Evolutionary conservation across 2,329 filamentous ascomycete genomes (phyloP).

Genomic region (Penicillium sp.): DNA sequence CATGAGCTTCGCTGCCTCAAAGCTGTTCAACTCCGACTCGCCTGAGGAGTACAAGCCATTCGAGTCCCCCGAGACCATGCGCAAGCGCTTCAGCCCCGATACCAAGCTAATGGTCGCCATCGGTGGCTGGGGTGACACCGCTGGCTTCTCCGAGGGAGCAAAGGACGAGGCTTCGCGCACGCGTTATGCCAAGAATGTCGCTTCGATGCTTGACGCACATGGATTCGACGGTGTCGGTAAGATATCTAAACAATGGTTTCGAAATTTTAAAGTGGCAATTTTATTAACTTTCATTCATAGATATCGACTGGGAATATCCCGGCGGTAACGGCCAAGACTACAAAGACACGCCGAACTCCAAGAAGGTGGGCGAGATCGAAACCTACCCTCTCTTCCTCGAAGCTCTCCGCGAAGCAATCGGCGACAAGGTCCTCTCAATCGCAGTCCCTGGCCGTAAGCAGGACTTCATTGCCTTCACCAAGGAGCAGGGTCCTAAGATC

Average conservation of each 20-base stretch:
- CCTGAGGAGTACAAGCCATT: slow-evolving; percentile 54
- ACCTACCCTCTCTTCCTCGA: slow-evolving; percentile 62
- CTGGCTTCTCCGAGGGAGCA: slow-evolving; percentile 61
- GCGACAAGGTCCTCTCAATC: slow-evolving; percentile 63
- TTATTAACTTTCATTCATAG: slow-evolving; percentile 36
- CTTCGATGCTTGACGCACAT: slow-evolving; percentile 59
- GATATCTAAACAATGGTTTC: slow-evolving; percentile 15
- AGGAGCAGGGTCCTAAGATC: slow-evolving; percentile 58
- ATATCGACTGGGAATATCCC: slow-evolving; percentile 67
- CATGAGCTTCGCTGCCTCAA: slow-evolving; percentile 55
- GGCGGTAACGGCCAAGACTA: slow-evolving; percentile 69
- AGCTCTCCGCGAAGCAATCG: slow-evolving; percentile 59
- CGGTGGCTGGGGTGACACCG: slow-evolving; percentile 71
- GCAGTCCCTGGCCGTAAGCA: slow-evolving; percentile 62
- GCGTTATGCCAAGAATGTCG: slow-evolving; percentile 64
- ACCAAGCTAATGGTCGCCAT: slow-evolving; percentile 70
- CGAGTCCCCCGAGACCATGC: slow-evolving; percentile 52
- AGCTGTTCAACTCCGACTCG: slow-evolving; percentile 50
- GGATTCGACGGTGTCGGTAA: slow-evolving; percentile 65
- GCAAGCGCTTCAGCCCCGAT: slow-evolving; percentile 52
- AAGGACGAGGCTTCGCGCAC: slow-evolving; percentile 53
- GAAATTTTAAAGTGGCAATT: not conserved
- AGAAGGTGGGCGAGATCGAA: slow-evolving; percentile 60
- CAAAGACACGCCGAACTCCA: slow-evolving; percentile 59
- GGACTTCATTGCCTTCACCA: slow-evolving; percentile 69